Percentiles rank a stretch among this genome's conserved stretches.
phyloP scores from a whole-genome alignment of 768 basidiomycete species.

The Pleurotus cornucopiae region DNA sequence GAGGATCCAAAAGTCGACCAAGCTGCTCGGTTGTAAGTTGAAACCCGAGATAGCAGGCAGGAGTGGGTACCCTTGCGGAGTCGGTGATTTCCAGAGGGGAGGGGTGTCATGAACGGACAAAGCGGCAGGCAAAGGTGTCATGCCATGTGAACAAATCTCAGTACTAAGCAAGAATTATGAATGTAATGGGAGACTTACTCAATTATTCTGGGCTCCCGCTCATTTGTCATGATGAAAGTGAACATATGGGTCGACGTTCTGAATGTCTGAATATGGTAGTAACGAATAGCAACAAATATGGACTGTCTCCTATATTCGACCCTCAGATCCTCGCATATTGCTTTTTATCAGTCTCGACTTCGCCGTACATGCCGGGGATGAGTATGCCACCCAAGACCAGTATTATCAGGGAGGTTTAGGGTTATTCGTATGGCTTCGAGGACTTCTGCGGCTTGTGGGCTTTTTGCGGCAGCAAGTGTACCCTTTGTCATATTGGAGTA shows the following conservation, averaged over 20 bases:
- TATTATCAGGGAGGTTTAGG: too few species aligned
- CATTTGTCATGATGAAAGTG: too few species aligned
- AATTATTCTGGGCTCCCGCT: too few species aligned
- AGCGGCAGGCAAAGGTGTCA: background rate
- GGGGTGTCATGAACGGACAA: background rate
- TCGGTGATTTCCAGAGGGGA: background rate
- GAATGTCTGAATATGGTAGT: too few species aligned
- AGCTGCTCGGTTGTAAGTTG: background rate
- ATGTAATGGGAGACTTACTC: background rate
- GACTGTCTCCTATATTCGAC: too few species aligned
- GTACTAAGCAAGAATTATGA: background rate
- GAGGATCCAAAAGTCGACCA: background rate
- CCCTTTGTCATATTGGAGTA: too few species aligned
- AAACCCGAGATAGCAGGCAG: background rate
- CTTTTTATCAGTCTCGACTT: background rate
- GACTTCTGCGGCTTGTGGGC: too few species aligned
- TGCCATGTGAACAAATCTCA: background rate
- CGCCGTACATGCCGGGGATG: background rate
- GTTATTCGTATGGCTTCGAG: too few species aligned
- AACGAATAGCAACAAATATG: too few species aligned
- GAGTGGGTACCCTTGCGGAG: background rate
- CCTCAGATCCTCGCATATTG: background rate
- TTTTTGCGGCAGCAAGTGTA: too few species aligned
- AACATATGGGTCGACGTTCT: too few species aligned
- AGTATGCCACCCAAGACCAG: too few species aligned